Evolutionary conservation across 495 filamentous ascomycete genomes (phyloP).

Genomic region (Jackrogersella minutella): DNA sequence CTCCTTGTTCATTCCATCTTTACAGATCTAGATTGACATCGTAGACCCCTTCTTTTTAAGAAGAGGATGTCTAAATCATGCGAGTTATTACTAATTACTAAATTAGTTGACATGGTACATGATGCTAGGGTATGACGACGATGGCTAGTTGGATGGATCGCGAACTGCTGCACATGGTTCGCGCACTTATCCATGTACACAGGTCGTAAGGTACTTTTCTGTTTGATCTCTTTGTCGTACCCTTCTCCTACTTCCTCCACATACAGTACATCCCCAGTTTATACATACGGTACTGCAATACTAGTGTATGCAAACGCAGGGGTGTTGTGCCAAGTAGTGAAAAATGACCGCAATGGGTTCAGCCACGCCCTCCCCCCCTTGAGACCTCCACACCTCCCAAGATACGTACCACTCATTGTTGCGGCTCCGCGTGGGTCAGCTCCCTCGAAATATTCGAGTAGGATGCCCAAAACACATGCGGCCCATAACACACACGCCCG

Average conservation of each 20-base stretch:
- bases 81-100: not conserved
- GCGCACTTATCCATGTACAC: constrained; percentile 6
- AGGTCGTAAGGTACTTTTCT: constrained; percentile 7
- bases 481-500: constrained; percentile 4
- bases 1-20: not conserved
- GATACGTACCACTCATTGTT: constrained; percentile 3
- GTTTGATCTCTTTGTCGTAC: constrained; percentile 4
- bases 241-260: too few relatives aligned
- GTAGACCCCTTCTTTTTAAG: not conserved
- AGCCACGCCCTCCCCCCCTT: constrained; percentile 20
- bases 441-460: constrained; percentile 15
- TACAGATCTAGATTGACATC: constrained; percentile 1
- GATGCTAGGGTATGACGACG: too few relatives aligned
- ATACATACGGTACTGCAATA: constrained; percentile 14
- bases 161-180: constrained; percentile 28
- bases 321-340: constrained; percentile 19
- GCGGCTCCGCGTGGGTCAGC: constrained; percentile 35
- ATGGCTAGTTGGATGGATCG: constrained; percentile 5
- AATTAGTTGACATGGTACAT: not conserved
- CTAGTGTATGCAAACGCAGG: too few relatives aligned
- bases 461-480: constrained; percentile 29
- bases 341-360: constrained; percentile 34
- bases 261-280: too few relatives aligned
- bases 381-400: constrained; percentile 1
- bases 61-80: not conserved